phyloP scores from a whole-genome alignment of 768 basidiomycete species.

The Rossbeevera mucosa region DNA sequence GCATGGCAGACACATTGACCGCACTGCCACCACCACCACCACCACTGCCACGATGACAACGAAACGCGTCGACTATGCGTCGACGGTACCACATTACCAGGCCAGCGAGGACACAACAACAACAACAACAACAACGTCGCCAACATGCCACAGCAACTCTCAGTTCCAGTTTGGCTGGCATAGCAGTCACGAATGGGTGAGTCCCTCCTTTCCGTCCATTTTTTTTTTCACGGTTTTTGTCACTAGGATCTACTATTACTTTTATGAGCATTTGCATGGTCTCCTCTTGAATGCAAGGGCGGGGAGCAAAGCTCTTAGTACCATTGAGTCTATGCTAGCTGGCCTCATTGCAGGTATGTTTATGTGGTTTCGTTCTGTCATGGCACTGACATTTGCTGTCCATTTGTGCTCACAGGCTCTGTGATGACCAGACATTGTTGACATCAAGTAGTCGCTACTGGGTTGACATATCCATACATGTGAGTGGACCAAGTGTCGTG shows the following conservation, averaged over 20 bases:
- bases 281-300: conserved; percentile 49
- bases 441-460: conserved; percentile 40
- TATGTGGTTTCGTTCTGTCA: background rate
- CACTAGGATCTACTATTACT: conserved; percentile 85
- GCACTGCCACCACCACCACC: too few relatives aligned
- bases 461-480: conserved; percentile 73
- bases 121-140: too few relatives aligned
- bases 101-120: too few relatives aligned
- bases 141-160: too few relatives aligned
- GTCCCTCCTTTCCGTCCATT: conserved; percentile 19
- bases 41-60: too few relatives aligned
- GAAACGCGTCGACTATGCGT: too few relatives aligned
- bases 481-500: conserved; percentile 29
- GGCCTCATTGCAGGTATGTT: conserved; percentile 75
- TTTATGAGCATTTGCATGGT: conserved; percentile 70
- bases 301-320: conserved; percentile 68
- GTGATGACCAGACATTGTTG: conserved; percentile 55
- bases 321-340: conserved; percentile 82
- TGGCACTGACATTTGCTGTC: background rate
- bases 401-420: conserved; percentile 49
- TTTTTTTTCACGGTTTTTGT: background rate
- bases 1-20: too few relatives aligned
- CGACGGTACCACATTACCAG: too few relatives aligned
- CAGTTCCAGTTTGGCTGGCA: conserved; percentile 78
- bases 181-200: conserved; percentile 90